Evolutionary conservation across 2,329 filamentous ascomycete genomes (phyloP).

Genomic region (Calonectria leucothoes): DNA sequence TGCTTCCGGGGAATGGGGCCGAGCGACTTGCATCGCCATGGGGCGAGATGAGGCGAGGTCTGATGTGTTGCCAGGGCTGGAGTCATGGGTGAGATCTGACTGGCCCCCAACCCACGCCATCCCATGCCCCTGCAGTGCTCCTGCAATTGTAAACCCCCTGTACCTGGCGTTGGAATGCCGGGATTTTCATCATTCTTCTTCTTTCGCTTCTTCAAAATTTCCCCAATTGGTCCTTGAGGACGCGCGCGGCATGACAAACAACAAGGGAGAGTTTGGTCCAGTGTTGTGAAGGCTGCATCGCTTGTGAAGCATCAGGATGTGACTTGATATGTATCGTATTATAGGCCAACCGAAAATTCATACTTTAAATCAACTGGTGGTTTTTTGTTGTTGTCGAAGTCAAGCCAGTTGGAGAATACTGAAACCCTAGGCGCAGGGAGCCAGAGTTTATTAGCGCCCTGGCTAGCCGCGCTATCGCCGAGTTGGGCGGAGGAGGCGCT

Average conservation of each 20-base stretch:
- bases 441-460: slow-evolving; percentile 21
- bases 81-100: slow-evolving; percentile 27
- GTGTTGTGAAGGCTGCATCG: not conserved
- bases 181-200: slow-evolving; percentile 4
- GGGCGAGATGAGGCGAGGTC: slow-evolving; percentile 30
- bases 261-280: not conserved
- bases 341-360: not conserved
- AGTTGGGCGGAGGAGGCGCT: slow-evolving; percentile 31
- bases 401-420: slow-evolving; percentile 27
- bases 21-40: slow-evolving; percentile 16
- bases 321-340: not conserved
- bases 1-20: slow-evolving; percentile 22
- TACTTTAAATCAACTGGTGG: not conserved
- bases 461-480: slow-evolving; percentile 22
- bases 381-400: slow-evolving; percentile 12
- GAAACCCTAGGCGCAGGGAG: slow-evolving; percentile 24
- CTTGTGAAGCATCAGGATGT: not conserved
- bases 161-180: slow-evolving; percentile 11
- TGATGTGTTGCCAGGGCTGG: slow-evolving; percentile 20
- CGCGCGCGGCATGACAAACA: not conserved
- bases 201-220: slow-evolving; percentile 17
- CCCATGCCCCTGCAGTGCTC: slow-evolving; percentile 22
- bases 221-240: slow-evolving; percentile 15
- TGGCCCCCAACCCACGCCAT: slow-evolving; percentile 18
- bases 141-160: slow-evolving; percentile 25